Evolutionary conservation across 805 yeast genomes (phyloP).

Genomic region (Zygosaccharomyces kombuchaensis): DNA sequence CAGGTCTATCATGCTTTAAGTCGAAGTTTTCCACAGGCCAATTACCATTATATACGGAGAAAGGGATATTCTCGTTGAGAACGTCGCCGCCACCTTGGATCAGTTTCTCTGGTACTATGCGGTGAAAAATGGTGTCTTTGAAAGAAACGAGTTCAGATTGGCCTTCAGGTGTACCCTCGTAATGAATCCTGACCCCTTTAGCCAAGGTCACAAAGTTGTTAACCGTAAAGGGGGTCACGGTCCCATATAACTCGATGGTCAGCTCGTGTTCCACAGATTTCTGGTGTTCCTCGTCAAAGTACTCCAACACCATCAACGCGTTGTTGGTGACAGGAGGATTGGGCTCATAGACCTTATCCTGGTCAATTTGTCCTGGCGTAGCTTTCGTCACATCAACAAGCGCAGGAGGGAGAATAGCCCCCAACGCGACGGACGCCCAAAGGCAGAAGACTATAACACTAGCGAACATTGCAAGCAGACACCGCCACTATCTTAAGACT

Average conservation of each 20-base stretch:
- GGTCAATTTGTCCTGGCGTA: neutral
- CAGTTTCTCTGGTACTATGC: conserved; percentile 69
- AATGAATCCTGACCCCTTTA: conserved; percentile 34
- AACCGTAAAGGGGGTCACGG: conserved; percentile 59
- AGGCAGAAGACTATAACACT: neutral
- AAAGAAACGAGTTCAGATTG: conserved; percentile 39
- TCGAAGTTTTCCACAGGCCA: conserved; percentile 74
- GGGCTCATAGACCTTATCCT: conserved; percentile 26
- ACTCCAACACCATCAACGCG: conserved; percentile 27
- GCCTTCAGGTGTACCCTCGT: conserved; percentile 27
- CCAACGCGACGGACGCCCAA: neutral
- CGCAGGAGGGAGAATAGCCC: neutral
- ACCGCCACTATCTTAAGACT: neutral
- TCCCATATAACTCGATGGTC: conserved; percentile 60
- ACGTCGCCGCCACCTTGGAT: conserved; percentile 91
- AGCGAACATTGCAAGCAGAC: neutral
- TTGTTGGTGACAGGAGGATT: conserved; percentile 34
- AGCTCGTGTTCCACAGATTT: conserved; percentile 31
- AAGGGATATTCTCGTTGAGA: conserved; percentile 73
- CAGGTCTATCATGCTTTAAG: conserved; percentile 65
- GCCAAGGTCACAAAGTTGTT: conserved; percentile 54
- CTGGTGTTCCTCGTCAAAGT: conserved; percentile 18
- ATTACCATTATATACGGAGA: conserved; percentile 68
- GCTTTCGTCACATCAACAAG: conserved; percentile 11
- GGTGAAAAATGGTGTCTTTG: conserved; percentile 62